Evolutionary conservation across 164 flowering plant genomes (phyloP).

Genomic region (Pachysandra terminalis): DNA sequence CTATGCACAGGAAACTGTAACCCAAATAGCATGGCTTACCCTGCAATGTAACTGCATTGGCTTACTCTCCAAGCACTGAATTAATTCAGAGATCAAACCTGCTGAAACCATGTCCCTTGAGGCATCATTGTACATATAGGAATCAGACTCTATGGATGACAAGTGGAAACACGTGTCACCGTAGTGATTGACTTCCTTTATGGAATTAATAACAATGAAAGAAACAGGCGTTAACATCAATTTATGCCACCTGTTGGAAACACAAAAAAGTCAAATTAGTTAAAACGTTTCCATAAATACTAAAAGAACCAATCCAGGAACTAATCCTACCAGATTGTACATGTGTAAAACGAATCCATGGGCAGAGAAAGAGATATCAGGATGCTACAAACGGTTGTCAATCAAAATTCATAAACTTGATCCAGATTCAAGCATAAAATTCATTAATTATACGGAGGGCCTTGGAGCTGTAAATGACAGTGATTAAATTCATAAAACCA

Average conservation of each 20-base stretch:
- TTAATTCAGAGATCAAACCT: conserved; percentile 42
- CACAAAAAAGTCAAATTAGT: too few species aligned
- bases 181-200: conserved; percentile 23
- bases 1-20: not conserved
- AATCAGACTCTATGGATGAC: conserved; percentile 6
- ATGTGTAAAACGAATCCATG: not conserved
- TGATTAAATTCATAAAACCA: too few species aligned
- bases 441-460: too few species aligned
- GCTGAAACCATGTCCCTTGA: conserved; percentile 23
- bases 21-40: conserved; percentile 31
- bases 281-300: not conserved
- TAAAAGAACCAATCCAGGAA: not conserved
- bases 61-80: conserved; percentile 21
- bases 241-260: conserved; percentile 32
- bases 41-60: conserved; percentile 46
- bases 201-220: conserved; percentile 44
- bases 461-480: too few species aligned
- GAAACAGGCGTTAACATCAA: conserved; percentile 64
- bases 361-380: not conserved
- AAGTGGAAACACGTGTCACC: conserved; percentile 13
- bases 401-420: not conserved
- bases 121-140: conserved; percentile 13
- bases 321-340: not conserved
- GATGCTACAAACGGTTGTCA: not conserved
- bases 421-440: too few species aligned